Evolutionary conservation across 179 eudicot genomes (phyloP), one percentile per base, ranked within the genome.

Genomic region (Heliamphora pulchella): DNA sequence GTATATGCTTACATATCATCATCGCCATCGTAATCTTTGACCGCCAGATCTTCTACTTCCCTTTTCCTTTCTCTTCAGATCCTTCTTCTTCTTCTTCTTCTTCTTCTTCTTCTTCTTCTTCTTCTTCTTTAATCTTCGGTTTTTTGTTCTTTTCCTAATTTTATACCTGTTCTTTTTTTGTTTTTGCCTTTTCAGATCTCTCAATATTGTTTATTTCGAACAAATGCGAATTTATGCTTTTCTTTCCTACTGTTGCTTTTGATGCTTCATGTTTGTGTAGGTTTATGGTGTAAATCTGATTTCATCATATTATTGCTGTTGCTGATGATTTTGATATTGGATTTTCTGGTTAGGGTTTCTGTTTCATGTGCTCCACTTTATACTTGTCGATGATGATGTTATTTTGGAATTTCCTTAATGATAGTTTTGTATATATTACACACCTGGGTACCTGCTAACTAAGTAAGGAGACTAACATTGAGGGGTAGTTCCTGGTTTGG

Each of bases 1-100:
- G 90, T 88, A 85, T 78, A 55, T 46, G 41, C n/a, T 10, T 9
- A n/a, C 17, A 53, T 78, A n/a, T 3, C 15, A 72, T 43, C n/a
- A 59, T 22, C 17, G 7, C 11, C 6, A 13, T 31, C 77, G 20
- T 69, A 22, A 54, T 78, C 20, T 51, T 68, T 54, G 8, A 62
- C 71, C 18, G 15, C 58, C 79, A 80, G 81, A 82, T 82, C 85
- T 80, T 69, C 5, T 63, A 44, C 57, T 41, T 46, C 39, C 58
- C 55, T 78, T 58, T 74, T 68, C 20, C 11, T 62, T 18, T n/a
- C 10, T 50, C 20, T 48, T 46, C 39, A 70, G 74, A 70, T 70
- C 48, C 8, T 17, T 41, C 7, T 46, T 46, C 54, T 5, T 51
- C 9, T 51, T 5, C 0, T 44, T 13, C 47, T 41, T 6, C 39